These are phyloP conservation scores for Malania oleifera DNA, from an alignment of 164 flowering plant genomes.

Conservation along the genomic window DNA sequence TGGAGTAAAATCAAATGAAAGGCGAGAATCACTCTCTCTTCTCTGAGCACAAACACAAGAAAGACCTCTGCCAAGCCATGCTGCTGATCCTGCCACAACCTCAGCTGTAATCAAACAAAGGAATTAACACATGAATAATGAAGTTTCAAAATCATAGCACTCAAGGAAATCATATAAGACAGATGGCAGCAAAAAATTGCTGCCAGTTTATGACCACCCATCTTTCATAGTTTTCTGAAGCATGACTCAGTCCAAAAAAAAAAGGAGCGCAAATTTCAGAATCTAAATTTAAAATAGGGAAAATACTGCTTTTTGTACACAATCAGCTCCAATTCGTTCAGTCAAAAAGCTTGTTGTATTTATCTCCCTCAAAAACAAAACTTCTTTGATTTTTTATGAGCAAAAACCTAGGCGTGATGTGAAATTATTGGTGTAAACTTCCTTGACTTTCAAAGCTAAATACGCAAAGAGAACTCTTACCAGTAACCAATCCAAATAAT, in stretches of 20 bases:
- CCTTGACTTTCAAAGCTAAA: too few species aligned
- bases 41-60: constrained; percentile 99
- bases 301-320: neutral
- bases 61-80: constrained; percentile 98
- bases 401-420: too few species aligned
- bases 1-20: constrained; percentile 90
- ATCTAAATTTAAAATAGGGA: neutral
- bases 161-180: neutral
- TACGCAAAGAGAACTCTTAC: too few species aligned
- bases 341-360: too few species aligned
- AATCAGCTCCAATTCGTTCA: too few species aligned
- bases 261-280: neutral
- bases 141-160: constrained; percentile 2
- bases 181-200: too few species aligned
- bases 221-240: neutral
- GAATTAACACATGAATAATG: constrained; percentile 15
- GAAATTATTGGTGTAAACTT: too few species aligned
- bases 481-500: too few species aligned
- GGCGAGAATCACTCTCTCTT: constrained; percentile 83
- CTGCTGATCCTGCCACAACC: constrained; percentile 96
- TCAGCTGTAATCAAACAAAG: constrained; percentile 59
- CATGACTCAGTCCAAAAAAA: neutral
- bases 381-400: too few species aligned
- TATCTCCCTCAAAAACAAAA: too few species aligned
- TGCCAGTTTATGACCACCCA: too few species aligned